Evolutionary conservation across 495 filamentous ascomycete species (phyloP).

Genomic region (Friedmanniomyces endolithicus): DNA sequence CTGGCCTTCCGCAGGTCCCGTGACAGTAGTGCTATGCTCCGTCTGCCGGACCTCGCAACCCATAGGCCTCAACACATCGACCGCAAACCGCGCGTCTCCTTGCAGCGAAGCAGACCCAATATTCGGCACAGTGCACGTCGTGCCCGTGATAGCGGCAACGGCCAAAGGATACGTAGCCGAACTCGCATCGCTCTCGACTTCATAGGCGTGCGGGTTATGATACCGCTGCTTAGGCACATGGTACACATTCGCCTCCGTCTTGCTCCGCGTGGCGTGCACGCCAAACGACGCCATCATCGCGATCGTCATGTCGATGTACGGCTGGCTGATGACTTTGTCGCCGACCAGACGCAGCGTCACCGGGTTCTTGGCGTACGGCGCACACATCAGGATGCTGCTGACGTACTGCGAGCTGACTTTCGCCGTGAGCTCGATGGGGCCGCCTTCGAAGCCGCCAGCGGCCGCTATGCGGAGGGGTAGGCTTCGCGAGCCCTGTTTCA

Average conservation of each 20-base stretch:
- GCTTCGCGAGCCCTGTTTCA: slow-evolving; percentile 51
- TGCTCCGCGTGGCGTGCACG: slow-evolving; percentile 60
- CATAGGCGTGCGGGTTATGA: slow-evolving; percentile 72
- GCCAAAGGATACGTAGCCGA: slow-evolving; percentile 95
- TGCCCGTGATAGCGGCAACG: slow-evolving; percentile 87
- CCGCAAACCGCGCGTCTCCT: slow-evolving; percentile 89
- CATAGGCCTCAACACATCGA: slow-evolving; percentile 86
- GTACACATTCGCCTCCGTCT: slow-evolving; percentile 75
- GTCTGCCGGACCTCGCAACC: slow-evolving; percentile 83
- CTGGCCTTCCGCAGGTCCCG: slow-evolving; percentile 58
- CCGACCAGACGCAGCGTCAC: slow-evolving; percentile 83
- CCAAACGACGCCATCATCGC: slow-evolving; percentile 96
- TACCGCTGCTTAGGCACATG: slow-evolving; percentile 82
- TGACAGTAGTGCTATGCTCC: slow-evolving; percentile 79
- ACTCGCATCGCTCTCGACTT: slow-evolving; percentile 93
- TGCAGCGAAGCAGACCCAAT: slow-evolving; percentile 87
- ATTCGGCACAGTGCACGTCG: slow-evolving; percentile 88
- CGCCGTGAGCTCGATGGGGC: slow-evolving; percentile 80
- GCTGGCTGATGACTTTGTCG: slow-evolving; percentile 90
- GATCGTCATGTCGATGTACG: slow-evolving; percentile 97
- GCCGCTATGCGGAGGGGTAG: slow-evolving; percentile 75
- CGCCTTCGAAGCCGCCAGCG: slow-evolving; percentile 76
- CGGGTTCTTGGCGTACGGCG: slow-evolving; percentile 86
- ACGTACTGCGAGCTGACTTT: slow-evolving; percentile 97
- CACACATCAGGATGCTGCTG: slow-evolving; percentile 90